Evolutionary conservation across 2,329 filamentous ascomycete species (phyloP).

Genomic region (Verticillium albo-atrum): DNA sequence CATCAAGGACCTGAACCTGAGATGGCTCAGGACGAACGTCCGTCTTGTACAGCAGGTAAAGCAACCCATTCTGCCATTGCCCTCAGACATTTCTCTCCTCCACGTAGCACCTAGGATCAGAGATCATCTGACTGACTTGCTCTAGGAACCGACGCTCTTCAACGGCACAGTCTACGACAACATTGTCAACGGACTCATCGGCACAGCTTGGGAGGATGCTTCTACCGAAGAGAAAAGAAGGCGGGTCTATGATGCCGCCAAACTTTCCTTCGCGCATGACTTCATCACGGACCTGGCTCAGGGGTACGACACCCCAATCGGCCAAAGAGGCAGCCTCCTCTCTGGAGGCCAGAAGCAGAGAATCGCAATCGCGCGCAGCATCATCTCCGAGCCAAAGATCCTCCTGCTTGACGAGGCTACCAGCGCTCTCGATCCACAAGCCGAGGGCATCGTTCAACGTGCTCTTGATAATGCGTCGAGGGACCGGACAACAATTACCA

Average conservation of each 20-base stretch:
- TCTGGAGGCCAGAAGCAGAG: conserved; percentile 64
- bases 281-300: conserved; percentile 23
- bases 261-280: conserved; percentile 2
- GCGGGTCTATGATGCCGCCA: neutral
- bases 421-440: conserved; percentile 53
- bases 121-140: neutral
- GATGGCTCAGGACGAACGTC: conserved; percentile 23
- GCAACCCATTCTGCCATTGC: neutral
- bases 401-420: conserved; percentile 60
- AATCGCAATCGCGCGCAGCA: conserved; percentile 52
- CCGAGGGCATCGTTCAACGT: conserved; percentile 46
- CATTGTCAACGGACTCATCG: conserved; percentile 38
- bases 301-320: conserved; percentile 59
- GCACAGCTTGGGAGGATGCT: conserved; percentile 29
- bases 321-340: conserved; percentile 60
- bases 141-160: conserved; percentile 49
- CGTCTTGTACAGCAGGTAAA: conserved; percentile 20
- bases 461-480: conserved; percentile 43
- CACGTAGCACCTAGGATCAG: neutral
- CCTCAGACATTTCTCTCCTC: neutral
- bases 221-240: conserved; percentile 32
- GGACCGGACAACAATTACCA: conserved; percentile 54
- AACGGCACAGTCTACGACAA: conserved; percentile 50
- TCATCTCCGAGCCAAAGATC: conserved; percentile 53
- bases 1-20: conserved; percentile 19